Percentiles rank a stretch among this genome's conserved stretches.
These are phyloP conservation scores for Spinellus fusiger DNA, from an alignment of 192 early-diverging fungal genomes.

Conservation along the genomic window DNA sequence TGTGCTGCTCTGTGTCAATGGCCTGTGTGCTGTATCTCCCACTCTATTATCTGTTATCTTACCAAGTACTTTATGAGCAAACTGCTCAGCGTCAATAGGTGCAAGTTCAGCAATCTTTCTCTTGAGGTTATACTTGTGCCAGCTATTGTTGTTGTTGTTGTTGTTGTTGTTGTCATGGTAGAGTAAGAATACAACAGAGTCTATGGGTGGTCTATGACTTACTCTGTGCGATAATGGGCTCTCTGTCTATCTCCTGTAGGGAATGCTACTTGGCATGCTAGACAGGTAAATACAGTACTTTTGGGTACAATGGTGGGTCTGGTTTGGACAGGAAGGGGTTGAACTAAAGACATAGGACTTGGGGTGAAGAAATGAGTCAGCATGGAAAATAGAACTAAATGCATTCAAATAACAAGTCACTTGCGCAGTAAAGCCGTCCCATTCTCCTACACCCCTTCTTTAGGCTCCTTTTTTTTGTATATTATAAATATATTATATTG, in stretches of 20 bases:
- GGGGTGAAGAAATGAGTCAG: too few relatives aligned
- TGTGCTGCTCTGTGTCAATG: slow-evolving; percentile 35
- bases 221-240: slow-evolving; percentile 87
- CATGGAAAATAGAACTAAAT: too few relatives aligned
- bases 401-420: too few relatives aligned
- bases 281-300: slow-evolving; percentile 64
- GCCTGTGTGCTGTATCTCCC: neutral
- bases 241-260: slow-evolving; percentile 86
- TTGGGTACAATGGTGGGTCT: neutral
- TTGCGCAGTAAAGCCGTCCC: too few relatives aligned
- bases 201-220: neutral
- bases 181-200: neutral
- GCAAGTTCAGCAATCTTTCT: slow-evolving; percentile 91
- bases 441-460: too few relatives aligned
- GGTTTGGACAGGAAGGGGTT: too few relatives aligned
- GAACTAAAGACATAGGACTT: too few relatives aligned
- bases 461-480: too few relatives aligned
- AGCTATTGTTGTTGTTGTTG: slow-evolving; percentile 30
- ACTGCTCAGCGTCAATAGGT: slow-evolving; percentile 77
- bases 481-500: too few relatives aligned
- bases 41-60: neutral
- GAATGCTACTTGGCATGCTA: slow-evolving; percentile 93
- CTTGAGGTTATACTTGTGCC: slow-evolving; percentile 99
- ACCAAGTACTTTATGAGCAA: slow-evolving; percentile 68
- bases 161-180: neutral